Evolutionary conservation across 78 protist species (phyloP).

Genomic region (Goniomonas avonlea): DNA sequence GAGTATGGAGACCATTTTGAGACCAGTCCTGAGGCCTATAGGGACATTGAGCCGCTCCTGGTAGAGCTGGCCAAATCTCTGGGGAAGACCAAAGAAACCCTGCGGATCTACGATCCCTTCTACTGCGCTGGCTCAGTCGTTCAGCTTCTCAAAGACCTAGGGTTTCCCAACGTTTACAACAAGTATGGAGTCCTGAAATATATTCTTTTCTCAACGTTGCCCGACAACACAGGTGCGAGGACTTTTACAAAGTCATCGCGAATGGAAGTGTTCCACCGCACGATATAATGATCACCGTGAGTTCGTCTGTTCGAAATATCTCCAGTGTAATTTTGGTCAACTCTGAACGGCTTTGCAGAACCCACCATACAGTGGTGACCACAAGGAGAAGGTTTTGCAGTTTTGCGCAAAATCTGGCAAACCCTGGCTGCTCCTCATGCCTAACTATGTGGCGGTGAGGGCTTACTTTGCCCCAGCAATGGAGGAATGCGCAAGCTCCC

Average conservation of each 20-base stretch:
- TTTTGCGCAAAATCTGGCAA: neutral
- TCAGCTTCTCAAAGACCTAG: neutral
- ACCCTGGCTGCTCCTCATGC: slow-evolving; percentile 25
- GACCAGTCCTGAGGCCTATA: neutral
- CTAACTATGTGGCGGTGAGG: slow-evolving; percentile 11
- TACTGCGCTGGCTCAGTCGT: slow-evolving; percentile 20
- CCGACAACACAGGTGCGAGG: too few species aligned
- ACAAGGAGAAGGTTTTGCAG: slow-evolving; percentile 22
- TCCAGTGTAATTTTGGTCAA: too few species aligned
- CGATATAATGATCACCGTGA: slow-evolving; percentile 17
- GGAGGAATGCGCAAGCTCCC: neutral
- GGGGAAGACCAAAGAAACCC: neutral
- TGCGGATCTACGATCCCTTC: slow-evolving; percentile 19
- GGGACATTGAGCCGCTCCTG: slow-evolving; percentile 1
- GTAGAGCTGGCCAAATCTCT: neutral
- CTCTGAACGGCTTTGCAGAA: too few species aligned
- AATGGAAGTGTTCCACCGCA: neutral
- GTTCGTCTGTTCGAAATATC: too few species aligned
- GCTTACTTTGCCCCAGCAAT: neutral
- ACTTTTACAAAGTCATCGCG: neutral
- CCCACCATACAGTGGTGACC: slow-evolving; percentile 24
- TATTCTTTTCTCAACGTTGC: too few species aligned
- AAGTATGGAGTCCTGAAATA: too few species aligned
- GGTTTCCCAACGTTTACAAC: neutral
- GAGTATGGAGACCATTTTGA: slow-evolving; percentile 28